Evolutionary conservation across 768 basidiomycete genomes (phyloP), one percentile per base, ranked within the genome.

Genomic region (Auriscalpium microsporum): DNA sequence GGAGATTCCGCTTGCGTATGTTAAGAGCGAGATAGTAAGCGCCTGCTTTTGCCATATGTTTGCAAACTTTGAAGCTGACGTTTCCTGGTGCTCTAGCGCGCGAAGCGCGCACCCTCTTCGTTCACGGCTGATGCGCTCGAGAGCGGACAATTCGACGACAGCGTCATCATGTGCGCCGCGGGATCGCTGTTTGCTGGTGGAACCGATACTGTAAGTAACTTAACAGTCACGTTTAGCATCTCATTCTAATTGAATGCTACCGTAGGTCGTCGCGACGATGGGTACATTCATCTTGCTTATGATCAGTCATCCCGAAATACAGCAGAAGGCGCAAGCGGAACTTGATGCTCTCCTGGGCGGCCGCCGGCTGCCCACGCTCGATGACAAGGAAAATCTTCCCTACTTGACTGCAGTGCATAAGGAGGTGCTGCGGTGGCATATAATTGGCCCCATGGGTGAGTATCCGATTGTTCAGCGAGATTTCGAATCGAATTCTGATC

Each of bases 341-440:
- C 46, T 67, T 13, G 66, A 65, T 36, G 38, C 50, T 9, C 57
- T 65, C 5, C 44, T 67, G 8, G 66, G 66, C 7, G 1, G 13
- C 10, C 33, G 38, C 38, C 53, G 64, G 14, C 50, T 65, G 11
- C 66, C 66, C 6, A 57, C n/a, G 3, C 40, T 60, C 23, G 34
- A 52, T 1, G 64, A 65, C 10, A 38, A 54, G 42, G 56, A 51
- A 19, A 21, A 33, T 40, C 48, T 67, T 14, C 67, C 67, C 10
- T 68, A 68, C 44, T 45, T 64, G 23, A 57, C 57, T 2, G 65
- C 64, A 10, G 14, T 67, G 13, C 45, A 63, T 45, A 60, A 62
- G 52, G 67, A 68, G 53, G 48, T 57, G 19, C 34, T 67, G 34
- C 52, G 67, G 45, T 67, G 64, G 64, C 48, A 55, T n/a, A 56